These are phyloP conservation scores for Singerocomus rubriflavus DNA, from an alignment of 1,284 basidiomycete genomes.

Conservation along the genomic window DNA sequence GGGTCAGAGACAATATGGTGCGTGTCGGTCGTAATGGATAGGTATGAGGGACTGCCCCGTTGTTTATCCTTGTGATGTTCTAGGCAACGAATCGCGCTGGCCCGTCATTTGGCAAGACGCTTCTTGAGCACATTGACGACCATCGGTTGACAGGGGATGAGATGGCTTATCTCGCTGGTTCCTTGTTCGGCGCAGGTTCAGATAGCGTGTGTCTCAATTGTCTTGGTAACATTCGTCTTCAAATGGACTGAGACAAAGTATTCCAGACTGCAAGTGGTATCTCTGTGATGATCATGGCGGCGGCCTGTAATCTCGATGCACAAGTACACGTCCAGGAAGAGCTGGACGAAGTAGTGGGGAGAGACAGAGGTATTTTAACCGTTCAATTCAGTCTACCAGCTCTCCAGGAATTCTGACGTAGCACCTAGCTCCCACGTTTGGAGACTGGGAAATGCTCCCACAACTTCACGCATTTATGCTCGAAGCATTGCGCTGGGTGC, in stretches of 20 bases:
- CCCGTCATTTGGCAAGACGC: conserved; percentile 52
- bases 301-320: conserved; percentile 56
- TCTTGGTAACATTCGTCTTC: too few relatives aligned
- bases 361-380: conserved; percentile 32
- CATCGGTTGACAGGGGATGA: conserved; percentile 52
- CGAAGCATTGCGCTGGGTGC: conserved; percentile 41
- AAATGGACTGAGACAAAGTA: neutral
- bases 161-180: conserved; percentile 58
- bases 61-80: neutral
- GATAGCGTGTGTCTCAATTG: conserved; percentile 43
- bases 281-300: conserved; percentile 57
- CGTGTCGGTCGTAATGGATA: neutral
- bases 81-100: conserved; percentile 36
- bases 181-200: conserved; percentile 62
- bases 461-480: conserved; percentile 26
- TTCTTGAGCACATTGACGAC: conserved; percentile 51
- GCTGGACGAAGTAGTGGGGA: conserved; percentile 57
- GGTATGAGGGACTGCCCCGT: neutral
- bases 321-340: conserved; percentile 58
- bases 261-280: conserved; percentile 53
- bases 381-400: neutral
- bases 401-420: neutral
- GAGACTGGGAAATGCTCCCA: neutral
- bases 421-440: neutral
- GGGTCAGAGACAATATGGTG: conserved; percentile 45